These are phyloP conservation scores for Apophysomyces variabilis DNA, from an alignment of 371 early-diverging fungal genomes.

Conservation along the genomic window DNA sequence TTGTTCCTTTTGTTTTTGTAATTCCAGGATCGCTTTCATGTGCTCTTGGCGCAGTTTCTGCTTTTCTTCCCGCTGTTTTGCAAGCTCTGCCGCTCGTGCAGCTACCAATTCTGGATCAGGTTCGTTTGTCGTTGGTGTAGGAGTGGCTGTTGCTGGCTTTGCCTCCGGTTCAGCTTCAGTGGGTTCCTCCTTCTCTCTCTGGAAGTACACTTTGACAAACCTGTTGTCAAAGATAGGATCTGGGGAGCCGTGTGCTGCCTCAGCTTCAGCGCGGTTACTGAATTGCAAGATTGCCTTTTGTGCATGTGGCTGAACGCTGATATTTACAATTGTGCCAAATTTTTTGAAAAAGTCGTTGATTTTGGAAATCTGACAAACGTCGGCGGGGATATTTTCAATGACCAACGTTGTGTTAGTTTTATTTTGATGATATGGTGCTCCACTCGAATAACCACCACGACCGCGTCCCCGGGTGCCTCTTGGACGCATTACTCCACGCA, in stretches of 20 bases:
- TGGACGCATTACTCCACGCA: slow-evolving; percentile 30
- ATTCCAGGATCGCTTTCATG: slow-evolving; percentile 58
- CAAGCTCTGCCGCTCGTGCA: slow-evolving; percentile 47
- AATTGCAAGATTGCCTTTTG: slow-evolving; percentile 73
- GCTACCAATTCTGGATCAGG: slow-evolving; percentile 53
- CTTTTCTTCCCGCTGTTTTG: slow-evolving; percentile 44
- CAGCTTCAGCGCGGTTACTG: slow-evolving; percentile 66
- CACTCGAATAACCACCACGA: slow-evolving; percentile 26
- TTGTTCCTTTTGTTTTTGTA: slow-evolving; percentile 62
- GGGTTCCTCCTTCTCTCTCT: slow-evolving; percentile 45
- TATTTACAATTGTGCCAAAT: slow-evolving; percentile 77
- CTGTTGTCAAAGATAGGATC: slow-evolving; percentile 88
- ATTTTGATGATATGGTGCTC: slow-evolving; percentile 28
- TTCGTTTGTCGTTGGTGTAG: slow-evolving; percentile 30
- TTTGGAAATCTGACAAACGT: slow-evolving; percentile 63
- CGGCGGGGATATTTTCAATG: slow-evolving; percentile 79
- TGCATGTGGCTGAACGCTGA: slow-evolving; percentile 59
- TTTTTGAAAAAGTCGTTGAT: slow-evolving; percentile 76
- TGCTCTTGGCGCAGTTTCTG: slow-evolving; percentile 56
- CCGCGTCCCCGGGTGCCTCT: slow-evolving; percentile 43
- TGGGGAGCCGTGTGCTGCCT: slow-evolving; percentile 74
- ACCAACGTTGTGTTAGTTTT: slow-evolving; percentile 58
- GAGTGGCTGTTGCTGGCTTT: background rate
- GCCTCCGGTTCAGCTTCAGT: slow-evolving; percentile 17
- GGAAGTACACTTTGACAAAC: slow-evolving; percentile 87